Percentiles rank a stretch among this genome's conserved stretches.
Conservation (phyloP, 768 basidiomycete species). For the Auricularia heimuer region DNA sequence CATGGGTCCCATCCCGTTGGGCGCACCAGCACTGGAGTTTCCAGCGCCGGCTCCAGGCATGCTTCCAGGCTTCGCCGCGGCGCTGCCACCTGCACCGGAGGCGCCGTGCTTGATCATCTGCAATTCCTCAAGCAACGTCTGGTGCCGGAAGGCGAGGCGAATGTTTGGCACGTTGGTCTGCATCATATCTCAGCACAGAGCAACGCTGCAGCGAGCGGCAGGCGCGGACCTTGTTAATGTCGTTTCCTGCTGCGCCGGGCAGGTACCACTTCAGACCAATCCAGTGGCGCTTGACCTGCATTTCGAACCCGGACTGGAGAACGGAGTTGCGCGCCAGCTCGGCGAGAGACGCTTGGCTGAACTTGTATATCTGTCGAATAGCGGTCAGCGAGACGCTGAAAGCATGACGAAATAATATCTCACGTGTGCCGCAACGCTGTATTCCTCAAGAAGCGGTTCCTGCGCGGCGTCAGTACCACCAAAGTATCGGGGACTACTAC, state of each 20-base stretch:
- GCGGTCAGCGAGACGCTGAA: neutral
- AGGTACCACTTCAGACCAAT: constrained; percentile 89
- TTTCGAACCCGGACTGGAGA: constrained; percentile 94
- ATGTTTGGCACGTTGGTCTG: constrained; percentile 97
- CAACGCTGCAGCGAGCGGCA: too few relatives aligned
- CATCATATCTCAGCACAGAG: neutral
- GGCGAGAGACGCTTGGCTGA: constrained; percentile 87
- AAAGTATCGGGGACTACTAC: constrained; percentile 10
- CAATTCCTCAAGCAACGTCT: constrained; percentile 81
- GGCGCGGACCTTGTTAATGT: constrained; percentile 75
- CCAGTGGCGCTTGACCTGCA: constrained; percentile 96
- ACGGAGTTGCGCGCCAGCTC: constrained; percentile 98
- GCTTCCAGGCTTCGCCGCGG: neutral
- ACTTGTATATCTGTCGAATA: constrained; percentile 73
- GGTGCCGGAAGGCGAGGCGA: constrained; percentile 82
- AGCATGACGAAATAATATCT: constrained; percentile 16
- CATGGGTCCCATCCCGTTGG: neutral
- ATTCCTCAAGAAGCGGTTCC: constrained; percentile 94
- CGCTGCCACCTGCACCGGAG: neutral
- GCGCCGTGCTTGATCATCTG: constrained; percentile 40
- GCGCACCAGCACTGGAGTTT: neutral
- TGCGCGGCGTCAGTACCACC: constrained; percentile 18
- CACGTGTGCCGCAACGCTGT: constrained; percentile 94
- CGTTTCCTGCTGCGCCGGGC: constrained; percentile 87
- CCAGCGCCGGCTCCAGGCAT: neutral